These are phyloP conservation scores for Phytopythium helicoides DNA, from an alignment of 352 stramenopile genomes.

Conservation along the genomic window DNA sequence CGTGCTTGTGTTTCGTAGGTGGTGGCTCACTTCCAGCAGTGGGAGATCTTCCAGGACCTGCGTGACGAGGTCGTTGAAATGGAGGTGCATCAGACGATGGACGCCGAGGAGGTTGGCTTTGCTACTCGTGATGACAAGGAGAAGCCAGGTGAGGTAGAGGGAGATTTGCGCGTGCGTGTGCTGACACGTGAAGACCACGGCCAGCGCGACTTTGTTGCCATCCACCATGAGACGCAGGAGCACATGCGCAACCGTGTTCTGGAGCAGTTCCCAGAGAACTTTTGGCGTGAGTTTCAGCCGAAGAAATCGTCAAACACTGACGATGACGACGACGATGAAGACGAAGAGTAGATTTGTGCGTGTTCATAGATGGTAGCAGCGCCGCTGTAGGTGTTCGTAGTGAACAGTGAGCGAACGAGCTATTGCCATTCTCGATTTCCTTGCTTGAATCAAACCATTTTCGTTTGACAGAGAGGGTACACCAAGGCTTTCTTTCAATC, in stretches of 20 bases:
- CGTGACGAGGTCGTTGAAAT: conserved; percentile 31
- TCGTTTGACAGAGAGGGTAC: too few relatives aligned
- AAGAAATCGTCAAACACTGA: conserved; percentile 8
- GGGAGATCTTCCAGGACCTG: conserved; percentile 72
- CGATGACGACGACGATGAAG: neutral
- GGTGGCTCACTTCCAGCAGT: conserved; percentile 57
- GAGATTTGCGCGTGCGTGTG: conserved; percentile 25
- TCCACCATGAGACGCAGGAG: conserved; percentile 51
- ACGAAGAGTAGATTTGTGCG: neutral
- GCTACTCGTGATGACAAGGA: conserved; percentile 10
- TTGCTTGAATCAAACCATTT: neutral
- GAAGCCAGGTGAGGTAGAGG: neutral
- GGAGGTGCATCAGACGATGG: conserved; percentile 43
- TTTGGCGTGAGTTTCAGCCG: conserved; percentile 66
- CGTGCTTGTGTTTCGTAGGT: conserved; percentile 21
- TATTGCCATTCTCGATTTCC: too few relatives aligned
- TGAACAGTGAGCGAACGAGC: too few relatives aligned
- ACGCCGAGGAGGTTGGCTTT: conserved; percentile 56
- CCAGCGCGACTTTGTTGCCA: conserved; percentile 44
- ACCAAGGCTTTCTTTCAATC: too few relatives aligned
- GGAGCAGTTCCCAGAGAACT: conserved; percentile 49
- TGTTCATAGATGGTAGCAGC: neutral
- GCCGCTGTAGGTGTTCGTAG: too few relatives aligned
- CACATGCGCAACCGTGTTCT: conserved; percentile 65
- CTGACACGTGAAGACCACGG: conserved; percentile 55